Evolutionary conservation across 148 eudicot genomes (phyloP), one percentile per base, ranked within the genome.

Genomic region (Pouteria glomerata): DNA sequence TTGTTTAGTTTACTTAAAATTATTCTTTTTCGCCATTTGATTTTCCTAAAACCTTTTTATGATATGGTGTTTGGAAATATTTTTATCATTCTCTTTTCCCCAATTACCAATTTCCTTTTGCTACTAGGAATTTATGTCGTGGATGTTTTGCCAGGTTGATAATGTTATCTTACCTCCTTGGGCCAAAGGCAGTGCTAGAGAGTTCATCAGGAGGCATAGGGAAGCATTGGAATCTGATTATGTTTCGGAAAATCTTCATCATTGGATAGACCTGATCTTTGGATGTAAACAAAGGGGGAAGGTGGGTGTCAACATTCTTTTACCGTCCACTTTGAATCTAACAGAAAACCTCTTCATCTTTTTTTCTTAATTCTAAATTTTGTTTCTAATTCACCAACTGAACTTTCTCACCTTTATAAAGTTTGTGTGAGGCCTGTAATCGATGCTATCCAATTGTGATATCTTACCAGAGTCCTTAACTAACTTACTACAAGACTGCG

Each of bases 251-350:
- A 88, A 91, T 82, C 87, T 95, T 63, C 98, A 95, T 84, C 97
- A 95, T 69, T 95, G 98, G 98, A 95, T 95, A 69, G 98, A 95
- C 84, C 90, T 95, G 75, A 95, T 95, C 55, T 95, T 95, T 80
- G 98, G 98, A 55, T 76, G 74, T 79, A 95, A 86, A 84, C 98
- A 95, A 77, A 82, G 97, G 78, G 98, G 98, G 70, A 95, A 95
- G 90, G 98, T 95, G 70, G 71, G 91, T 81, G 14, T 57, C 58
- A 18, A 66, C 35, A 18, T 73, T 73, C 37, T 50, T 47, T 30
- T n/a, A 35, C 6, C 48, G 27, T 58, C 51, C 44, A 39, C 19
- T 70, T 34, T 2, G 4, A 5, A n/a, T 62, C 42, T 37, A 47
- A 26, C 15, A 63, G 7, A 19, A 21, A 51, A 7, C 23, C 55